These are phyloP conservation scores for Hypoxylon sp. DNA, from an alignment of 2,329 filamentous ascomycete genomes.

Conservation along the genomic window DNA sequence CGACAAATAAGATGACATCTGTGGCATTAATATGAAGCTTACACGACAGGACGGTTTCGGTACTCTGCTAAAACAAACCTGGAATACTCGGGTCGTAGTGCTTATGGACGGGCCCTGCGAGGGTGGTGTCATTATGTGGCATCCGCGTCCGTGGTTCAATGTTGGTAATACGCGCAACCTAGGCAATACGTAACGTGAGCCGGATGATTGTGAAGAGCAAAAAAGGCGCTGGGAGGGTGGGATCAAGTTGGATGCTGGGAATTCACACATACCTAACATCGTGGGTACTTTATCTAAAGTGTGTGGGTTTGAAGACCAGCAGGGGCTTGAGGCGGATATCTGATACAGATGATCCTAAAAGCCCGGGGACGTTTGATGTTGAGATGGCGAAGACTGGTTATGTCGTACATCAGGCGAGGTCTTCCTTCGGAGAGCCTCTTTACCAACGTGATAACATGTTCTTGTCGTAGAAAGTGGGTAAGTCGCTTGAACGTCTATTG, in stretches of 20 bases:
- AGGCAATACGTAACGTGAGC: conserved; percentile 22
- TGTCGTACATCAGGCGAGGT: conserved; percentile 31
- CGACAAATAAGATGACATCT: conserved; percentile 29
- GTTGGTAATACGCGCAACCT: conserved; percentile 31
- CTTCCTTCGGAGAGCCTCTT: conserved; percentile 13
- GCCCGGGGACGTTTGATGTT: conserved; percentile 39
- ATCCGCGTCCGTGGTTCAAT: conserved; percentile 22
- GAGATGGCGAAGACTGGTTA: conserved; percentile 22
- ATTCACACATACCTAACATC: conserved; percentile 24
- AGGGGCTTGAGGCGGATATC: conserved; percentile 41
- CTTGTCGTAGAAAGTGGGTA: conserved; percentile 24
- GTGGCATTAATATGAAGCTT: conserved; percentile 36
- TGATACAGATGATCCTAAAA: conserved; percentile 43
- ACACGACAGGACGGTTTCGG: conserved; percentile 49
- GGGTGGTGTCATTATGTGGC: conserved; percentile 43
- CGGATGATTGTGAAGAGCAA: conserved; percentile 1
- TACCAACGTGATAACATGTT: conserved; percentile 11
- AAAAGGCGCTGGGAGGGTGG: conserved; percentile 10
- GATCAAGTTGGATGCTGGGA: conserved; percentile 18
- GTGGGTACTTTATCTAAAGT: conserved; percentile 40
- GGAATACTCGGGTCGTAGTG: conserved; percentile 41
- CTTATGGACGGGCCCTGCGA: conserved; percentile 39
- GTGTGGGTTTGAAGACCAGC: conserved; percentile 28
- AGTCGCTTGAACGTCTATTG: conserved; percentile 15
- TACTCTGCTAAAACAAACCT: conserved; percentile 43